Base-by-base conservation (phyloP, 2,329 filamentous ascomycete species). In the Fusarium domesticum region DNA sequence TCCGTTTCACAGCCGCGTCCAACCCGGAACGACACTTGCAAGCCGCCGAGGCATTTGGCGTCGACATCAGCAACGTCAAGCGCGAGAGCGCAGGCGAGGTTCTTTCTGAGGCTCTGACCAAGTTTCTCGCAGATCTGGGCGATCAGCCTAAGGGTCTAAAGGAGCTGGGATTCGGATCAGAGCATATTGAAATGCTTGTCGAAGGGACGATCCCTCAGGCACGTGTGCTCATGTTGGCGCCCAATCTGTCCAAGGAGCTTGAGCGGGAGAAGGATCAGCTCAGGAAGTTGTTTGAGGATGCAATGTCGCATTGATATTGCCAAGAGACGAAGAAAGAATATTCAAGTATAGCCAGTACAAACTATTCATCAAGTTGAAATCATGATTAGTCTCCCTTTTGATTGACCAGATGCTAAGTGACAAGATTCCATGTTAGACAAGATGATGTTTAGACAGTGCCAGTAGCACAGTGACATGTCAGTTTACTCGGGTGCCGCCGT, bases 201-300 rank as follows among this genome's bases (percentile, higher is more conserved):
- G 92, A 97, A 68, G 95, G 93, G 2, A 98, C 93, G 1, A 84
- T 98, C 50, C 93, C 93, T 5, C 93, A 98, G 72, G 82, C 83
- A 43, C 76, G 93, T 54, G 95, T 98, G 43, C 66, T 98, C 61
- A 93, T 91, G 85, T 70, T 98, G 50, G 93, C 93, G 20, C 95
- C 93, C 1, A 90, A 80, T 18, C 67, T 98, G 59, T 81, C 80
- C 31, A 78, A 77, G 54, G 85, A 90, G 61, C 66, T 88, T 36
- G 75, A 84, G 58, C 72, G 75, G 37, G 87, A 92, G 67, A 82
- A 78, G 64, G 85, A 88, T 43, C 84, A 91, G 68, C 66, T 93
- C 58, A 76, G 81, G 50, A 66, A 63, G 10, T 63, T 93, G 52
- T 87, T 92, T 67, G 86, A 90, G 61, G 66, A 73, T 41, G 71